Conservation (phyloP, 495 filamentous ascomycete species). For the Aspergillus asperescens region DNA sequence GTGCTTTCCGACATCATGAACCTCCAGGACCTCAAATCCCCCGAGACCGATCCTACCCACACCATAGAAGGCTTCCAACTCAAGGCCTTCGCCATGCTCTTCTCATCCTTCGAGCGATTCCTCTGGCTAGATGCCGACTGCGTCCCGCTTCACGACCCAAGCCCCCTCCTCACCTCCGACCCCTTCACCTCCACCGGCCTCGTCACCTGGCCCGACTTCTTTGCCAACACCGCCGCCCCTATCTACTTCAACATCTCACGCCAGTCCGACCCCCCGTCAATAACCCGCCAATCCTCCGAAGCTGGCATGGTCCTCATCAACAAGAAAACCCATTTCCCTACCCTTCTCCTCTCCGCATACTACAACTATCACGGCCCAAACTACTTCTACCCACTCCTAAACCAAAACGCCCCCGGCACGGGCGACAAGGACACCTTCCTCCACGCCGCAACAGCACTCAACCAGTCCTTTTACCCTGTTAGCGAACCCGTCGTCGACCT, state of each 20-base stretch:
- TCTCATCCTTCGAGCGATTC: conserved; percentile 47
- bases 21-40: neutral
- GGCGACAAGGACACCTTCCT: conserved; percentile 58
- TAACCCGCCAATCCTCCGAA: conserved; percentile 34
- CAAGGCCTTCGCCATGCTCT: conserved; percentile 47
- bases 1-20: conserved; percentile 28
- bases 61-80: conserved; percentile 41
- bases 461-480: conserved; percentile 38
- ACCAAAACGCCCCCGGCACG: conserved; percentile 44
- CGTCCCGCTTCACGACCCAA: conserved; percentile 41
- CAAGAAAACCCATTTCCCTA: conserved; percentile 40
- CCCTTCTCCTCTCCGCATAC: conserved; percentile 47
- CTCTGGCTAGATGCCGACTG: conserved; percentile 51
- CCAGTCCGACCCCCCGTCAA: conserved; percentile 23
- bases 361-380: conserved; percentile 51
- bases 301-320: conserved; percentile 47
- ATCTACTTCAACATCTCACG: conserved; percentile 46
- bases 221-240: conserved; percentile 39
- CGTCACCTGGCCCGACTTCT: conserved; percentile 53
- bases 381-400: conserved; percentile 48
- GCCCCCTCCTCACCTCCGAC: conserved; percentile 32
- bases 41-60: neutral
- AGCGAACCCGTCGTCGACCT: conserved; percentile 23
- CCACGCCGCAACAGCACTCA: conserved; percentile 41
- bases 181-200: conserved; percentile 43